Evolutionary conservation across 768 basidiomycete species (phyloP).

Genomic region (Phanerochaete sordida): DNA sequence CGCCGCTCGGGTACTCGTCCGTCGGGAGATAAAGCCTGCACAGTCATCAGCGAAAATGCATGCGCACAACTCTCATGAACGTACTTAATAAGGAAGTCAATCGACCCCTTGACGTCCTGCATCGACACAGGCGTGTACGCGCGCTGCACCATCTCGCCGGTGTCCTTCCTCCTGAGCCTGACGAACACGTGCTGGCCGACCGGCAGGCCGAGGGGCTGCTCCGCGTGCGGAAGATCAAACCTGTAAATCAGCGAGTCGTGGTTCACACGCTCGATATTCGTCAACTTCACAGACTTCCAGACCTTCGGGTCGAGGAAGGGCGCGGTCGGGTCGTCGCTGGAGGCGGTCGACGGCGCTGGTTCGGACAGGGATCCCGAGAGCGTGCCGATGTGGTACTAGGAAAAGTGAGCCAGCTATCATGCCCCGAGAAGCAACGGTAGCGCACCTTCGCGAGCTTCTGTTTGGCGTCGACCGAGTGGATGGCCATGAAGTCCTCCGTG

Average conservation of each 20-base stretch:
- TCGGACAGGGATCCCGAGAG: slow-evolving; percentile 19
- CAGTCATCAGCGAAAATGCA: not conserved
- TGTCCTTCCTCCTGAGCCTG: slow-evolving; percentile 32
- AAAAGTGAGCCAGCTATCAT: slow-evolving; percentile 2
- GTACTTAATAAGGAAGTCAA: slow-evolving; percentile 54
- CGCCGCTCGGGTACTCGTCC: slow-evolving; percentile 37
- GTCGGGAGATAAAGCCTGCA: slow-evolving; percentile 43
- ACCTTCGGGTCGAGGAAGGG: slow-evolving; percentile 41
- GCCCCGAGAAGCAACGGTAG: not conserved
- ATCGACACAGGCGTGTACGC: slow-evolving; percentile 60
- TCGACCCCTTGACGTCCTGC: slow-evolving; percentile 36
- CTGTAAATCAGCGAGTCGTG: slow-evolving; percentile 49
- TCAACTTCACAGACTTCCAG: slow-evolving; percentile 47
- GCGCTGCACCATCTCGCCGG: slow-evolving; percentile 47
- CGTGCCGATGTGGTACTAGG: slow-evolving; percentile 48
- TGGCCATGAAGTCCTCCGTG: slow-evolving; percentile 62
- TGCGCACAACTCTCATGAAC: not conserved
- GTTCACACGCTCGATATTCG: slow-evolving; percentile 35
- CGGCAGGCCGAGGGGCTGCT: slow-evolving; percentile 48
- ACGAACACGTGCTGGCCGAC: slow-evolving; percentile 61
- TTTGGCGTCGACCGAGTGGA: slow-evolving; percentile 53
- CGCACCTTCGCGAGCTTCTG: slow-evolving; percentile 38
- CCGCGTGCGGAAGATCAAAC: slow-evolving; percentile 39
- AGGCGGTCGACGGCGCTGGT: not conserved
- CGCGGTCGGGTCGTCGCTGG: slow-evolving; percentile 8